Evolutionary conservation across 2,329 filamentous ascomycete species (phyloP).

Genomic region (Beauveria sp.): DNA sequence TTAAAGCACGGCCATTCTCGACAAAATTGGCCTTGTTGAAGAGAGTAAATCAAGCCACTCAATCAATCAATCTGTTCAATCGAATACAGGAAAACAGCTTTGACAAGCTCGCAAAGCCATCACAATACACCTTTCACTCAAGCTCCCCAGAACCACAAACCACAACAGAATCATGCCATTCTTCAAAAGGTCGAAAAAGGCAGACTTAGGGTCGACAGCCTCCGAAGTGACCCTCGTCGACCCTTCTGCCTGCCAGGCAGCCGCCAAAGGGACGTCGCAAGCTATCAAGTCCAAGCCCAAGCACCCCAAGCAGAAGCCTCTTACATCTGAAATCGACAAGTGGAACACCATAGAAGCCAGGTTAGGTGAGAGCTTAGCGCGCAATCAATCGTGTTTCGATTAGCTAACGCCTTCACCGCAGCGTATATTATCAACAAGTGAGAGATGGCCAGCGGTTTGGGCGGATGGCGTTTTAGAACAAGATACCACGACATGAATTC

Average conservation of each 20-base stretch:
- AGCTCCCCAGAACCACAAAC: background rate
- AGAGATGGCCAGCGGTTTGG: conserved; percentile 1
- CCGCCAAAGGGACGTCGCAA: background rate
- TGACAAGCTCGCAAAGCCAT: background rate
- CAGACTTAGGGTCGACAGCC: background rate
- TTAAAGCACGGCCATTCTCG: background rate
- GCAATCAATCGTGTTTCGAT: background rate
- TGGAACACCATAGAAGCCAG: conserved; percentile 7
- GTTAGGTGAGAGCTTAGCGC: background rate
- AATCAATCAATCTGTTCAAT: background rate
- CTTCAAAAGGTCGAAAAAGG: conserved; percentile 2
- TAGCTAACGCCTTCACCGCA: background rate
- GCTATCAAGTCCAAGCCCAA: background rate
- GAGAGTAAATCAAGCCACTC: background rate
- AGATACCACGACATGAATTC: conserved; percentile 4
- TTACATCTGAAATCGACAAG: background rate
- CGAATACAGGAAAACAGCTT: no score
- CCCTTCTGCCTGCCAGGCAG: background rate
- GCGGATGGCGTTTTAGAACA: background rate
- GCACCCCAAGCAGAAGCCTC: conserved; percentile 1
- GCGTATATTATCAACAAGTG: conserved; percentile 8
- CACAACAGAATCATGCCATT: background rate
- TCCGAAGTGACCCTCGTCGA: conserved; percentile 9
- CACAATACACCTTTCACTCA: background rate
- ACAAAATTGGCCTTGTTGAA: background rate